Conservation (phyloP, 331 rosid species). For the Stylosanthes scabra region DNA sequence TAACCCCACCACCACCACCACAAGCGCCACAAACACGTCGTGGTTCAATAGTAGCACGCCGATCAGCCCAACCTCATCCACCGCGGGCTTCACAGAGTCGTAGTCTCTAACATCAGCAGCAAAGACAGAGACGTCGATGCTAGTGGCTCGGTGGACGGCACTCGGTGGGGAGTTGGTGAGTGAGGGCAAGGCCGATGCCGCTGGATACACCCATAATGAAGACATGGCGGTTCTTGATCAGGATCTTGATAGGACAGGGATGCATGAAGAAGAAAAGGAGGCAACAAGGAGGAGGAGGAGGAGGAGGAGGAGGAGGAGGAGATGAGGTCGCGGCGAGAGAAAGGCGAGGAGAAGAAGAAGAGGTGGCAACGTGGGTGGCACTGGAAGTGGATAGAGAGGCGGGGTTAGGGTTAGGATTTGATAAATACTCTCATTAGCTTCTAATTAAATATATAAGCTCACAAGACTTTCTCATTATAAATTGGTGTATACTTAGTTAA, state of each 20-base stretch:
- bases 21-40: conserved; percentile 61
- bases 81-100: conserved; percentile 62
- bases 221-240: conserved; percentile 84
- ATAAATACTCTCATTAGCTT: too few relatives aligned
- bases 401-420: too few relatives aligned
- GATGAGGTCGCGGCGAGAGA: too few relatives aligned
- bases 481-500: too few relatives aligned
- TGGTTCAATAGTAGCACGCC: conserved; percentile 82
- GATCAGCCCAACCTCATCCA: conserved; percentile 71
- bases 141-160: conserved; percentile 65
- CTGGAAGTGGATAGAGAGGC: conserved; percentile 23
- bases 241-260: conserved; percentile 65
- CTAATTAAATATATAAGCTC: too few relatives aligned
- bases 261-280: conserved; percentile 34
- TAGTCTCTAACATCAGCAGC: conserved; percentile 81
- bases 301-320: too few relatives aligned
- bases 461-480: too few relatives aligned
- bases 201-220: conserved; percentile 96
- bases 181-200: conserved; percentile 92
- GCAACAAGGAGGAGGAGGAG: too few relatives aligned
- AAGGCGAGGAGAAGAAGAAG: too few relatives aligned
- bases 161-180: conserved; percentile 71
- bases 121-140: conserved; percentile 68
- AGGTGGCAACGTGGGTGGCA: conserved; percentile 50
- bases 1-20: too few relatives aligned